Base-by-base conservation (phyloP, 2,329 filamentous ascomycete genomes). In the Emergomyces africanus region DNA sequence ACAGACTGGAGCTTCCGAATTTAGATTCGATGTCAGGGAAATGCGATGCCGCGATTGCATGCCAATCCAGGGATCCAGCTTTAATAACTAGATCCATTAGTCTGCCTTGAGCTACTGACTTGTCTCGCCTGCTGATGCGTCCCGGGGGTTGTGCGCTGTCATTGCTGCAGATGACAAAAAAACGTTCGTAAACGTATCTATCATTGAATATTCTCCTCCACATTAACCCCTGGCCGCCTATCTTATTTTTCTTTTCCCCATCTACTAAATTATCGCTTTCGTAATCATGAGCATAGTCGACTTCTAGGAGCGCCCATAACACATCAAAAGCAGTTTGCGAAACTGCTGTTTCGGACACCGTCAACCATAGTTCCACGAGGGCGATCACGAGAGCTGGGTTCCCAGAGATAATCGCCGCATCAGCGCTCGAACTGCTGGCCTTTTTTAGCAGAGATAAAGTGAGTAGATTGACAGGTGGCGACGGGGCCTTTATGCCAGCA, bases 131-230 rank as follows among this genome's bases (percentile, higher is more conserved):
- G 63, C 72, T 77, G 18, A 80, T 66, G 55, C 70, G 68, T 37
- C 64, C 68, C 33, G 75, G 66, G 35, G 70, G 63, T n/a, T 70
- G 69, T 50, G 68, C 63, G 10, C 65, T 66, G 9, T 70, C 70
- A 48, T 79, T 69, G 61, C 77, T 80, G 65, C 79, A 83, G 57
- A 79, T 73, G 35, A 78, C 76, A 69, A 83, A 86, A 37, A 85
- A 72, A 8, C 78, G 71, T 1, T 73, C 74, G 64, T 84, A 84
- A 6, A 85, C 77, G 65, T 84, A 77, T 60, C 75, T 78, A 62
- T 86, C 83, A 2, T 77, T 76, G 64, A 86, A 85, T 0, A 86
- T 64, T 20, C 83, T 78, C 66, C 82, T 79, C 83, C 83, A 85
- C 66, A 86, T 74, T 0, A 83, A 70, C 0, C 79, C 79, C 62